Base-by-base conservation (phyloP, 148 eudicot species). In the Limonium bicolor region DNA sequence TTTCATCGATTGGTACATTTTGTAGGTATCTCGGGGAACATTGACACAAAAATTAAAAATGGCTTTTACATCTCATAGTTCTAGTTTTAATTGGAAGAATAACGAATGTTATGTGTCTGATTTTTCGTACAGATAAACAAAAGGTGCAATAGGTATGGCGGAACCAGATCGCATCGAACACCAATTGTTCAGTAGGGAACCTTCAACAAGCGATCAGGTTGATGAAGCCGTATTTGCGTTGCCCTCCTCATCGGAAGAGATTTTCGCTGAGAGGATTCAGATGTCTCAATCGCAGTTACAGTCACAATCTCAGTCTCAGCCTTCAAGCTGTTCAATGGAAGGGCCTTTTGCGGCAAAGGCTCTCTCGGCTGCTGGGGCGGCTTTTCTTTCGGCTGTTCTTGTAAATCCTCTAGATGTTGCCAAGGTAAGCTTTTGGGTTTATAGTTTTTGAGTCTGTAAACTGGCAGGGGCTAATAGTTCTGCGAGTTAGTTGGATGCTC, bases 401-500 rank as follows among this genome's bases (percentile, higher is more conserved):
- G 93, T 90, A 35, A 90, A 90, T 41, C 99, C 99, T 18, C 99
- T 90, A 48, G 99, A 90, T 54, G 95, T 90, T 55, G 99, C 73
- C 53, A 90, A 90, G 95, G 99, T 68, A n/a, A 23, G 13, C 20
- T 1, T 35, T 3, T 19, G 12, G n/a, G n/a, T n/a, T n/a, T n/a
- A n/a, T n/a, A n/a, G n/a, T n/a, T n/a, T n/a, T n/a, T n/a, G n/a
- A n/a, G n/a, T n/a, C n/a, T n/a, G n/a, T n/a, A n/a, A n/a, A n/a
- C n/a, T n/a, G n/a, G n/a, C n/a, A n/a, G n/a, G n/a, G n/a, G n/a
- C n/a, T n/a, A n/a, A n/a, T n/a, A n/a, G n/a, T n/a, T n/a, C n/a
- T n/a, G n/a, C n/a, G n/a, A n/a, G n/a, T n/a, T n/a, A n/a, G n/a
- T n/a, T n/a, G n/a, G n/a, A n/a, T n/a, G n/a, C n/a, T n/a, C n/a